Conservation (phyloP, 2,329 filamentous ascomycete genomes). For the Leptographium procerum region DNA sequence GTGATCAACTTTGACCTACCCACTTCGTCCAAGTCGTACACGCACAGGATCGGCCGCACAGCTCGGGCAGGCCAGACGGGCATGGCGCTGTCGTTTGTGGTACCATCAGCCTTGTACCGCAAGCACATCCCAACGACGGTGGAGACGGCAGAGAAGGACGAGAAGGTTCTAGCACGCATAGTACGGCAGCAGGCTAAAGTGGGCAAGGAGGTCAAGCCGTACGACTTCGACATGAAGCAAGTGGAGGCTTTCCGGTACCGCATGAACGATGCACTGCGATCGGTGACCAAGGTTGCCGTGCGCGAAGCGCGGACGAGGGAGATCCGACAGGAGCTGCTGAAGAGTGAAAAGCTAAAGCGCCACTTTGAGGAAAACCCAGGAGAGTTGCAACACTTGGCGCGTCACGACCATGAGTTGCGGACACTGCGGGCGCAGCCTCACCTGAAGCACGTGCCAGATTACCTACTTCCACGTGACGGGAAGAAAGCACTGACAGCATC, state of each 20-base stretch:
- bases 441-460: conserved; percentile 88
- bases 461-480: conserved; percentile 69
- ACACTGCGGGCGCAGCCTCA: conserved; percentile 78
- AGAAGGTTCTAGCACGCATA: conserved; percentile 72
- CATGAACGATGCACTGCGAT: conserved; percentile 81
- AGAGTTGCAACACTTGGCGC: conserved; percentile 65
- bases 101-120: conserved; percentile 69
- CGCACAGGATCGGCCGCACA: conserved; percentile 91
- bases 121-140: conserved; percentile 85
- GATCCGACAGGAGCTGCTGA: conserved; percentile 77
- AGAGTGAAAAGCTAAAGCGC: conserved; percentile 85
- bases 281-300: conserved; percentile 80
- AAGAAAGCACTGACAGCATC: conserved; percentile 54
- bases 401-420: conserved; percentile 81
- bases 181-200: conserved; percentile 67
- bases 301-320: conserved; percentile 84
- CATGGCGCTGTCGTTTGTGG: conserved; percentile 91
- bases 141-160: conserved; percentile 66
- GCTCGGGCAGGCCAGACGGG: conserved; percentile 83
- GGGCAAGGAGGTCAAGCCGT: conserved; percentile 75
- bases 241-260: conserved; percentile 92
- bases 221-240: conserved; percentile 88
- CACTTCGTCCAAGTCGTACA: conserved; percentile 78
- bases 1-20: conserved; percentile 98
- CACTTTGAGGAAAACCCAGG: conserved; percentile 97